Percentiles rank a stretch among this genome's conserved stretches.
Conservation (phyloP, 768 basidiomycete genomes). For the Russula virescens region DNA sequence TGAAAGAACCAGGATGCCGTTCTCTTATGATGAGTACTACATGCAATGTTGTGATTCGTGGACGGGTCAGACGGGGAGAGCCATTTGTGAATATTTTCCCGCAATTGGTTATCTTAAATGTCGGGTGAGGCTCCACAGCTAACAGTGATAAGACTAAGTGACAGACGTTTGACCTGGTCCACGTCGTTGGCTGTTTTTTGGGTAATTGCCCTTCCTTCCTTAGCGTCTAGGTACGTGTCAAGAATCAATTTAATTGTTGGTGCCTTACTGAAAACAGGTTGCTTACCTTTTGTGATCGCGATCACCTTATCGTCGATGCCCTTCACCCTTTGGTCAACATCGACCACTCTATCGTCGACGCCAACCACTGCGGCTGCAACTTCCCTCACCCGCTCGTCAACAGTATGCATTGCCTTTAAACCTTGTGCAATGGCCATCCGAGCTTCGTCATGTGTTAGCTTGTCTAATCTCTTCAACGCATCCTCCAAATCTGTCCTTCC, state of each 20-base stretch:
- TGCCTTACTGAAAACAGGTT: not conserved
- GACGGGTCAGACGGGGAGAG: not conserved
- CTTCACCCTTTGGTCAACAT: not conserved
- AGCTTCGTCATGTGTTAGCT: conserved; percentile 1
- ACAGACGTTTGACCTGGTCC: not conserved
- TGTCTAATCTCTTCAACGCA: not conserved
- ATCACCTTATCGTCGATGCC: not conserved
- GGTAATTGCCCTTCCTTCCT: not conserved
- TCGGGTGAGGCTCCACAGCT: not conserved
- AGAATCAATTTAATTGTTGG: not conserved
- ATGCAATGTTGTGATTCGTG: not conserved
- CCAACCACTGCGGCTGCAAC: not conserved
- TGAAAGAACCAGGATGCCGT: not conserved
- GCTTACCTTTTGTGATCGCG: not conserved
- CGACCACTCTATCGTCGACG: not conserved
- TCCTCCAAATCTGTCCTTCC: not conserved
- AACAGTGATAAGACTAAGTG: not conserved
- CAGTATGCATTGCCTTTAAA: not conserved
- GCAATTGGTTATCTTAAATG: not conserved
- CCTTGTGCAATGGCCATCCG: not conserved
- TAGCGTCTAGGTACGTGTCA: not conserved
- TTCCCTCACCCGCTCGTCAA: not conserved
- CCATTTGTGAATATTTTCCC: not conserved
- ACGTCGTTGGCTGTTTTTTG: not conserved
- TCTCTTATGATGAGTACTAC: not conserved